Evolutionary conservation across 179 eudicot genomes (phyloP), one percentile per base, ranked within the genome.

Genomic region (Spinacia oleracea): DNA sequence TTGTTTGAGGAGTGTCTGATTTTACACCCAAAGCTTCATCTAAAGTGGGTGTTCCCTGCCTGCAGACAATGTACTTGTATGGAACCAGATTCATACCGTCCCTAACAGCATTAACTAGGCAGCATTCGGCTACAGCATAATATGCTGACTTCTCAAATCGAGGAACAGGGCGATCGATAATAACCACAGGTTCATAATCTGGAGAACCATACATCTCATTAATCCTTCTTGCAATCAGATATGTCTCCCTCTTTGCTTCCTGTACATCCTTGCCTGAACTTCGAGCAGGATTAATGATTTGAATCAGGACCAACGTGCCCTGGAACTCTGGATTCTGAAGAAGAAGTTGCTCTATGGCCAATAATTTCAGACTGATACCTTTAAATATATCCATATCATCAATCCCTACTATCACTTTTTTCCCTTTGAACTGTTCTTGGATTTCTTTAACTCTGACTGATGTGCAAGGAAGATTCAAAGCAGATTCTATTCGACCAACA

Each of bases 61-160:
- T 85, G 91, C 98, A 94, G 53, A 94, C 91, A 42, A 91, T 70
- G 65, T 92, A 94, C 81, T 90, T 92, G 80, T 92, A 91, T 8
- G 97, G 97, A 73, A 94, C 97, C 74, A 91, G 86, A 78, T 94
- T 94, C 98, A 94, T 92, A 9, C 98, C 98, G 74, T 94, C 97
- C 80, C 98, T 87, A 69, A 94, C 97, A 34, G 98, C 97, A 82
- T 87, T 94, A 42, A 94, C 97, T 62, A 94, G 83, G 85, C 98
- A 94, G 74, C 96, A 92, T 59, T 94, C 96, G 14, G 98, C 94
- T 48, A 88, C 58, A 8, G 94, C 90, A 84, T 94, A 94, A 75
- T 91, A 94, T 32, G 98, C 97, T n/a, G 92, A 86, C 87, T 94
- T 94, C 85, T 94, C 97, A 71, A 79, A 90, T 48, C 92, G 94